Evolutionary conservation across 2,329 filamentous ascomycete genomes (phyloP), one percentile per base, ranked within the genome.

Genomic region (Aspergillus versicolor): DNA sequence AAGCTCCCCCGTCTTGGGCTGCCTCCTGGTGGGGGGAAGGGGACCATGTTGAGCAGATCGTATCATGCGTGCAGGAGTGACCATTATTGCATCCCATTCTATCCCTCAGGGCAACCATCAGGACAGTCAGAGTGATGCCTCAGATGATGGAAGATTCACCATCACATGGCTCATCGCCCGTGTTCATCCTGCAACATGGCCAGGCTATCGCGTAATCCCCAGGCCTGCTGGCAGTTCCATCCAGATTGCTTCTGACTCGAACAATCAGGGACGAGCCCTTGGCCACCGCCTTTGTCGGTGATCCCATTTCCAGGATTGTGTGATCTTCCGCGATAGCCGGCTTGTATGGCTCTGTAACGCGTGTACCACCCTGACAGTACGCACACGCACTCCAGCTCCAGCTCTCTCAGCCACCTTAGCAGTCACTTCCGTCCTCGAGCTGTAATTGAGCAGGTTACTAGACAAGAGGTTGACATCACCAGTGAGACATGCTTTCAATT

Each of bases 251-350:
- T 30, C 27, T 40, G 47, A 50, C 32, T 49, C 19, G 27, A 11
- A 30, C 9, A 30, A 30, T 30, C 48, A 54, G 51, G 42, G 51
- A 46, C 51, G 13, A 54, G 51, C 32, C 19, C 46, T 53, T 53
- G 42, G 51, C 32, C 41, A 52, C 50, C 50, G 41, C 50, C 49
- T 43, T 45, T 43, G 49, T 42, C 21, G 48, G 24, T 43, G 50
- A 52, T 52, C 40, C 50, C 41, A 44, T 38, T 45, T 48, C 27
- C 27, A 54, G 46, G 48, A 61, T 62, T 58, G 58, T 57, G 49
- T 57, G 54, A 58, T 61, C 63, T 62, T 62, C 64, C 64, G 64
- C 64, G 64, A 65, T 66, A 65, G 63, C 64, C 64, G 64, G 63
- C 27, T 54, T 50, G 32, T 51, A 57, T 49, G 40, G 42, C 34